Evolutionary conservation across 2,329 filamentous ascomycete species (phyloP).

Genomic region (Monilinia aucupariae): DNA sequence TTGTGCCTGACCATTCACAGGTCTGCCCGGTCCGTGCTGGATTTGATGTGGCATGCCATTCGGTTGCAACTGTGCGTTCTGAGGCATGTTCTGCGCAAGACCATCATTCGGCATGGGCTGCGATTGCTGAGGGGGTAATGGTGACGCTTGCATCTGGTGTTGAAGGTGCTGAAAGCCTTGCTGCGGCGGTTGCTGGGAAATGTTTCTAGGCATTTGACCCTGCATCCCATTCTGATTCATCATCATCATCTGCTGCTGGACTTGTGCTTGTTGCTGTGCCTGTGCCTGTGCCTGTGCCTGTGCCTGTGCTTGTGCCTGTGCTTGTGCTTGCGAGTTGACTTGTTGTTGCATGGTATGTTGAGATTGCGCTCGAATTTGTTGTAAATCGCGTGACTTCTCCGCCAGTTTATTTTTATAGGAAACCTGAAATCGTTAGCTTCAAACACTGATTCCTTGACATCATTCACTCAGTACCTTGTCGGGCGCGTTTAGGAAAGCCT

Average conservation of each 20-base stretch:
- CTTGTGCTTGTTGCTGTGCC: slow-evolving; percentile 32
- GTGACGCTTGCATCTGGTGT: slow-evolving; percentile 52
- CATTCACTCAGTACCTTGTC: slow-evolving; percentile 27
- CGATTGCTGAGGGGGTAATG: slow-evolving; percentile 44
- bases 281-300: too few species aligned
- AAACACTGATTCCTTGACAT: background rate
- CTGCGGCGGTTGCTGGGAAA: slow-evolving; percentile 44
- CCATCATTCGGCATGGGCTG: slow-evolving; percentile 30
- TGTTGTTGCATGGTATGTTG: slow-evolving; percentile 40
- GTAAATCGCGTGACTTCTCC: slow-evolving; percentile 30
- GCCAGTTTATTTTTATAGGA: slow-evolving; percentile 29
- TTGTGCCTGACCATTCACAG: slow-evolving; percentile 21
- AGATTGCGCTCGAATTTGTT: slow-evolving; percentile 29
- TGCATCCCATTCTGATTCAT: slow-evolving; percentile 45
- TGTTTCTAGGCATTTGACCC: slow-evolving; percentile 46
- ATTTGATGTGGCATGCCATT: slow-evolving; percentile 40
- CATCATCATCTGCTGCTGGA: slow-evolving; percentile 49
- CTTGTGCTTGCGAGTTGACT: slow-evolving; percentile 37
- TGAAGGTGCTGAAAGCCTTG: slow-evolving; percentile 54
- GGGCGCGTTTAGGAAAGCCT: slow-evolving; percentile 30
- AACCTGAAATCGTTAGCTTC: slow-evolving; percentile 25
- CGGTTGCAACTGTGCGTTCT: slow-evolving; percentile 38
- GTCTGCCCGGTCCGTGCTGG: slow-evolving; percentile 21
- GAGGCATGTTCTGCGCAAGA: slow-evolving; percentile 30
- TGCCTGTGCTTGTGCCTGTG: slow-evolving; percentile 36